These are phyloP conservation scores for Alternaria sp. DNA, from an alignment of 2,329 filamentous ascomycete species.

Conservation along the genomic window DNA sequence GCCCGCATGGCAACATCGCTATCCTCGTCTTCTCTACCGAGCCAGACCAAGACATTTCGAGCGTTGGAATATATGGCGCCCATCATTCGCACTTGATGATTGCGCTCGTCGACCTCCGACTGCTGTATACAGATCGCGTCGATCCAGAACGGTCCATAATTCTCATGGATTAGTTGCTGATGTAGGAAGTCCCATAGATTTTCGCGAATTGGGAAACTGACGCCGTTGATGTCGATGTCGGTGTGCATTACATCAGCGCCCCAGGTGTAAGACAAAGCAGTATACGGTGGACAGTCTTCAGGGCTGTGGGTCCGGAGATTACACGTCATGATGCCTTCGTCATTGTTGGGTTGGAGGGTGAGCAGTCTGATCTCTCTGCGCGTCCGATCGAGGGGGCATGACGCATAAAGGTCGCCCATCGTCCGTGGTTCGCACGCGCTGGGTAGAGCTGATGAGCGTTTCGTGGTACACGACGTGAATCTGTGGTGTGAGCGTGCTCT, in stretches of 20 bases:
- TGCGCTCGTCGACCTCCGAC: slow-evolving; percentile 10
- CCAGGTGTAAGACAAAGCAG: background rate
- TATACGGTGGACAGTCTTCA: background rate
- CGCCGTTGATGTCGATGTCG: background rate
- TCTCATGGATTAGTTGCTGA: background rate
- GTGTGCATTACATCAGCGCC: background rate
- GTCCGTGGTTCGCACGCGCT: background rate
- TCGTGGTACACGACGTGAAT: background rate
- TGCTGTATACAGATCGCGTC: slow-evolving; percentile 35
- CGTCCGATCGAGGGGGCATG: background rate
- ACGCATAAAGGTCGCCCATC: background rate
- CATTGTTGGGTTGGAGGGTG: background rate
- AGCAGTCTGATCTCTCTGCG: background rate
- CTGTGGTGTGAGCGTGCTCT: background rate
- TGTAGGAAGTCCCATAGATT: background rate
- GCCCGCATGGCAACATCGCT: background rate
- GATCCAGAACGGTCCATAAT: slow-evolving; percentile 16
- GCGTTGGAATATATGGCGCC: background rate
- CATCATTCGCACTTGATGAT: slow-evolving; percentile 19
- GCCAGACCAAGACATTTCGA: background rate
- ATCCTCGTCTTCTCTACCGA: background rate
- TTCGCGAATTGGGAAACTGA: background rate
- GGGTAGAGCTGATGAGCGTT: background rate
- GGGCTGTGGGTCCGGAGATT: background rate
- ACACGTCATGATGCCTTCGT: background rate